phyloP scores from a whole-genome alignment of 345 rosid genomes.

The Eucalyptus microcorys region DNA sequence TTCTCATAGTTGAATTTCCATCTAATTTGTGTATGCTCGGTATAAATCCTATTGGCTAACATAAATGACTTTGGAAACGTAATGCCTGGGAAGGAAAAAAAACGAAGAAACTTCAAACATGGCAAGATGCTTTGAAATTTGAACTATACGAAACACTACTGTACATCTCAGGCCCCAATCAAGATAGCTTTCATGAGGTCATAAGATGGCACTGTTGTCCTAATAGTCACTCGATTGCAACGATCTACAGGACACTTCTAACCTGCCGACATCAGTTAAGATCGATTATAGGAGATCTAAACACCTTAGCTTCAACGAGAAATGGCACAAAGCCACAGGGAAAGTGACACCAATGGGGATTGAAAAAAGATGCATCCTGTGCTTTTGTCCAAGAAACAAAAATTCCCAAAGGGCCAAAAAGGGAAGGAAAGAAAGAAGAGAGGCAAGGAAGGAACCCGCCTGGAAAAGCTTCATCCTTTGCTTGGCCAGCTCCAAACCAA shows the following conservation, averaged over 20 bases:
- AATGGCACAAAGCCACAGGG: background rate
- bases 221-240: background rate
- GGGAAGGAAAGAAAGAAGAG: background rate
- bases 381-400: background rate
- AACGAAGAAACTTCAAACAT: background rate
- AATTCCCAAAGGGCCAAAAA: background rate
- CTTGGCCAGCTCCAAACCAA: background rate
- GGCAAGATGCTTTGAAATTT: background rate
- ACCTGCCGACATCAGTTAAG: background rate
- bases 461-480: background rate
- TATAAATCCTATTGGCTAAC: background rate
- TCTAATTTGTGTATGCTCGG: background rate
- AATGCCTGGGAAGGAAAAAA: background rate
- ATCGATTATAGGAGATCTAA: background rate
- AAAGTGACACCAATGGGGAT: background rate
- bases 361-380: background rate
- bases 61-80: background rate
- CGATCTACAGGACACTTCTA: background rate
- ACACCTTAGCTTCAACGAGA: background rate
- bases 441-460: background rate
- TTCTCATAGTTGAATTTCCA: background rate
- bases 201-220: background rate
- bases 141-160: background rate
- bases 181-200: background rate
- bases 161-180: accelerated